A percentile compares a stretch with the other conserved stretches of the same genome.
Evolutionary conservation across 2,329 filamentous ascomycete species (phyloP).

Genomic region (Thielaviopsis populi): DNA sequence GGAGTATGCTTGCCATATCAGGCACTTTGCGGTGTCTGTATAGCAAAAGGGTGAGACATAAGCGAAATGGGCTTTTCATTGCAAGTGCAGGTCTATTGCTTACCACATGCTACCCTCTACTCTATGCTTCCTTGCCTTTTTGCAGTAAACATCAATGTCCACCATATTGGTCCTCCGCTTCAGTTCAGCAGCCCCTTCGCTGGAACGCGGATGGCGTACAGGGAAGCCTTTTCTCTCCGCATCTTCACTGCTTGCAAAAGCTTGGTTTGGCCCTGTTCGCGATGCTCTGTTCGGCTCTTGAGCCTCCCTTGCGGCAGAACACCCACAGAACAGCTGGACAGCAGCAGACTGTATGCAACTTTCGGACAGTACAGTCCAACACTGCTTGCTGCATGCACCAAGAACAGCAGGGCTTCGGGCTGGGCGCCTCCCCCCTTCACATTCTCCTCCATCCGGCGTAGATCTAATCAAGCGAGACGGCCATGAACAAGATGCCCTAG

Average conservation of each 20-base stretch:
- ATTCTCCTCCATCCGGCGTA: neutral
- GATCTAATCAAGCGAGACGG: neutral
- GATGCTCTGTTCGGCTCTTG: neutral
- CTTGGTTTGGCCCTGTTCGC: neutral
- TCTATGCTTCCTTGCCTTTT: neutral
- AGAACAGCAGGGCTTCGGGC: neutral
- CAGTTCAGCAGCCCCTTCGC: neutral
- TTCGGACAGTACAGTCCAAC: no score
- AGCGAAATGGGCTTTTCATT: constrained; percentile 4
- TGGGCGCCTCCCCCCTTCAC: neutral
- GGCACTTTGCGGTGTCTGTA: neutral
- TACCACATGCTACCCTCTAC: neutral
- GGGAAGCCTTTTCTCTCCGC: neutral
- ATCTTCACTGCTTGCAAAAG: neutral
- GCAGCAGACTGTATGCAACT: no score
- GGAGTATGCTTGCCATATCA: neutral
- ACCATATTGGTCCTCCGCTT: neutral
- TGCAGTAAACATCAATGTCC: neutral
- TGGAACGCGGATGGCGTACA: neutral
- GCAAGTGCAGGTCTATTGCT: neutral
- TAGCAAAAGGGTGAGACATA: neutral
- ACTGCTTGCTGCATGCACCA: neutral
- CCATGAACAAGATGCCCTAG: neutral
- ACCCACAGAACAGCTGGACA: neutral
- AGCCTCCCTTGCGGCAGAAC: constrained; percentile 5